A percentile compares a stretch with the other conserved stretches of the same genome.
Evolutionary conservation across 164 flowering plant genomes (phyloP).

Genomic region (Cinnamomum chago): DNA sequence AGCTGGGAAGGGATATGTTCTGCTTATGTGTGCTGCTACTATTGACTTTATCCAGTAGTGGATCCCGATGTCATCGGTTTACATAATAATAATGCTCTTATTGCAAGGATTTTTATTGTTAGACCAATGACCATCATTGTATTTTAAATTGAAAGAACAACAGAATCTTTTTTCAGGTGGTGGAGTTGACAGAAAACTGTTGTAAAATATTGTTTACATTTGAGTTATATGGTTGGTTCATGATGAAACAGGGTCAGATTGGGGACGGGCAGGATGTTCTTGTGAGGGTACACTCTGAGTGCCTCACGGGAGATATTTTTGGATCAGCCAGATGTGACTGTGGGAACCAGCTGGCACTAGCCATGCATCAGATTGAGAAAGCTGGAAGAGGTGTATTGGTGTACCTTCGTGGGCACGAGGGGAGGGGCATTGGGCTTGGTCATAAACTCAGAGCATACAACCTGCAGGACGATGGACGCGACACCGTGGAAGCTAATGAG

Average conservation of each 20-base stretch:
- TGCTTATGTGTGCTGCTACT: no score
- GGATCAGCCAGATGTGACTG: conserved; percentile 98
- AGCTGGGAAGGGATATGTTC: no score
- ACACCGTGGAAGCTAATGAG: conserved; percentile 95
- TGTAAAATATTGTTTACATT: no score
- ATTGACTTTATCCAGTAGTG: no score
- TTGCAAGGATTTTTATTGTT: no score
- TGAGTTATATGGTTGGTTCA: background rate
- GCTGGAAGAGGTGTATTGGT: conserved; percentile 86
- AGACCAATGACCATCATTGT: no score
- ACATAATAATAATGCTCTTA: no score
- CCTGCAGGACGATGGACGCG: conserved; percentile 87
- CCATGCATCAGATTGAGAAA: conserved; percentile 90
- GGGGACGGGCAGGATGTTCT: conserved; percentile 92
- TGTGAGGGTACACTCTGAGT: conserved; percentile 97
- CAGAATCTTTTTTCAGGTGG: no score
- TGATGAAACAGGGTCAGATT: conserved; percentile 70
- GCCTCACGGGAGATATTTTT: conserved; percentile 97
- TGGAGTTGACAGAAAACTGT: no score
- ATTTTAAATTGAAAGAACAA: no score
- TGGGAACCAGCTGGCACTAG: conserved; percentile 81
- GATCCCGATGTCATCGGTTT: no score
- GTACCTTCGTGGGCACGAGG: conserved; percentile 97
- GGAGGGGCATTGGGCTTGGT: conserved; percentile 95
- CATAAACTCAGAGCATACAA: conserved; percentile 96